Conservation (phyloP, 2,329 filamentous ascomycete species). For the Colletotrichum sp. region DNA sequence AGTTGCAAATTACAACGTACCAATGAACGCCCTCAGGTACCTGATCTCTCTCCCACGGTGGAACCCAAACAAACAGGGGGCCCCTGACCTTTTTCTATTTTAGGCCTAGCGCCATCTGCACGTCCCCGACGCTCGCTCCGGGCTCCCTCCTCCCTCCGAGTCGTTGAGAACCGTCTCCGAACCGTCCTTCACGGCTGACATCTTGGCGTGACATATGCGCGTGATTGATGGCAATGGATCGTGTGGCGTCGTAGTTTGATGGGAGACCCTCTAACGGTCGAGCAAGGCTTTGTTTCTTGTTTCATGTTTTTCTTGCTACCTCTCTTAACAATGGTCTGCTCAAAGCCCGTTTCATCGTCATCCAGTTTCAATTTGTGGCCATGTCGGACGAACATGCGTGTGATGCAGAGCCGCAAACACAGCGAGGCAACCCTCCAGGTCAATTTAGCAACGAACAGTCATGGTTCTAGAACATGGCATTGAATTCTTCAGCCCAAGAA, state of each 20-base stretch:
- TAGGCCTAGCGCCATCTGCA: neutral
- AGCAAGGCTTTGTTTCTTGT: neutral
- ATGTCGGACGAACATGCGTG: neutral
- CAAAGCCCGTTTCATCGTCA: neutral
- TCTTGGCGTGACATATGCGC: neutral
- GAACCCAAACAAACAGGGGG: neutral
- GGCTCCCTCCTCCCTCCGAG: neutral
- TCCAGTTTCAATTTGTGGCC: neutral
- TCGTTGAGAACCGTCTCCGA: neutral
- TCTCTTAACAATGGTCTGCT: neutral
- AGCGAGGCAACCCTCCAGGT: neutral
- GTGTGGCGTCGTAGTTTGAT: neutral
- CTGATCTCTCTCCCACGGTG: neutral
- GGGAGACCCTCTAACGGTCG: neutral
- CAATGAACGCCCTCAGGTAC: constrained; percentile 11
- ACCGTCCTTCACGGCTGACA: neutral
- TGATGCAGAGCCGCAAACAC: neutral
- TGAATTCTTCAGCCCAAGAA: neutral
- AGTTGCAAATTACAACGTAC: neutral
- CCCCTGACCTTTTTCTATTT: neutral
- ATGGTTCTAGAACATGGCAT: neutral
- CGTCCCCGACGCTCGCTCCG: neutral
- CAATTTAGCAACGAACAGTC: neutral
- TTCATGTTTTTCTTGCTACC: neutral
- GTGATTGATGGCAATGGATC: neutral